Evolutionary conservation across 495 filamentous ascomycete genomes (phyloP).

Genomic region (Patellaria atrata): DNA sequence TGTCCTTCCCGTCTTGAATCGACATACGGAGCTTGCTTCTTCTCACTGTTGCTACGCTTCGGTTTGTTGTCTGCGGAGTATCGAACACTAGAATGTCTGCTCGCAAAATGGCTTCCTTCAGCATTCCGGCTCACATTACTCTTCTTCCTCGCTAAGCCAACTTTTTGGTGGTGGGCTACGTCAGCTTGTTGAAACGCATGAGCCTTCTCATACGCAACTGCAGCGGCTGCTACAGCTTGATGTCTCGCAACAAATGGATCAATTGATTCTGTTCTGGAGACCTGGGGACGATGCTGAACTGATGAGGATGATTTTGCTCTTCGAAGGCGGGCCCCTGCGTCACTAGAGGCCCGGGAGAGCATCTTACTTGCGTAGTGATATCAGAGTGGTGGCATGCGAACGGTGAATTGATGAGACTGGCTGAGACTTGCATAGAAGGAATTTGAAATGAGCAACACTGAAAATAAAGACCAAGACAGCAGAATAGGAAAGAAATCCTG

Average conservation of each 20-base stretch:
- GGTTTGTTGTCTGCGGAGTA: conserved; percentile 2
- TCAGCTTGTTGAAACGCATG: conserved; percentile 6
- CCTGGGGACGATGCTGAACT: conserved; percentile 9
- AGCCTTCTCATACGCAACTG: conserved; percentile 23
- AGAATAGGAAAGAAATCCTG: too few species aligned
- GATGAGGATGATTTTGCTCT: conserved; percentile 24
- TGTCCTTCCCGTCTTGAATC: too few species aligned
- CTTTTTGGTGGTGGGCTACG: conserved; percentile 2
- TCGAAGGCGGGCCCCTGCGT: conserved; percentile 20
- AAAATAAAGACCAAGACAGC: too few species aligned
- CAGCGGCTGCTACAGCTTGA: conserved; percentile 24
- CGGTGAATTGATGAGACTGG: too few species aligned
- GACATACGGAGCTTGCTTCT: too few species aligned
- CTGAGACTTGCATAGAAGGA: too few species aligned
- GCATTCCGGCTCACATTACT: conserved; percentile 17
- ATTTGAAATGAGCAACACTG: too few species aligned
- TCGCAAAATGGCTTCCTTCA: conserved; percentile 18
- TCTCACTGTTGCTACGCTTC: neutral
- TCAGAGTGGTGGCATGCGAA: too few species aligned
- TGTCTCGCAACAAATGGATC: conserved; percentile 22
- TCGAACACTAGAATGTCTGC: conserved; percentile 13
- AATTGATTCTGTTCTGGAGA: conserved; percentile 5
- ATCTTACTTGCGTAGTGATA: too few species aligned
- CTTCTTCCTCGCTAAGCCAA: conserved; percentile 6
- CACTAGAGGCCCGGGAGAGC: conserved; percentile 23